Conservation (phyloP, 345 rosid species). For the Eutrema japonicum region DNA sequence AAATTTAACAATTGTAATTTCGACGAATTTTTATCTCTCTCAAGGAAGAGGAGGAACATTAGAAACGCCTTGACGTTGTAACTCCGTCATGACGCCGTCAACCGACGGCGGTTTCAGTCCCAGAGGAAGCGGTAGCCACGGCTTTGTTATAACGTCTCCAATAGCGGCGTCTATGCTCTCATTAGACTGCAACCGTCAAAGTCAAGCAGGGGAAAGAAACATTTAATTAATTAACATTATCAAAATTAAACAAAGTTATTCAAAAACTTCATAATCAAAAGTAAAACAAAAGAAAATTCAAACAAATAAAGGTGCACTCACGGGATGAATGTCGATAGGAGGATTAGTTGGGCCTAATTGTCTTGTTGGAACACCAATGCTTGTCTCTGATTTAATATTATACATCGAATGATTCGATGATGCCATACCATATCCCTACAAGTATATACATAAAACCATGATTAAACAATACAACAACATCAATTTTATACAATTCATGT, state of each 20-base stretch:
- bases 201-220: neutral
- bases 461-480: neutral
- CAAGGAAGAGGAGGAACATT: constrained; percentile 58
- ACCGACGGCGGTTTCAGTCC: constrained; percentile 76
- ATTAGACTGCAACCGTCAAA: constrained; percentile 53
- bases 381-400: constrained; percentile 35
- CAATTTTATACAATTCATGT: neutral
- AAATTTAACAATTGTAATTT: constrained; percentile 21
- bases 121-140: constrained; percentile 85
- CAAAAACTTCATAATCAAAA: neutral
- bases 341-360: constrained; percentile 53
- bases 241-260: neutral
- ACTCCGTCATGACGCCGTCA: constrained; percentile 67
- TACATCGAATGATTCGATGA: constrained; percentile 36
- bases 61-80: constrained; percentile 74
- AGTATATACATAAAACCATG: neutral
- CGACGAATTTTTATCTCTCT: constrained; percentile 34
- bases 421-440: constrained; percentile 43
- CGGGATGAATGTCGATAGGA: constrained; percentile 69
- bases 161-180: constrained; percentile 78
- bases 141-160: constrained; percentile 75
- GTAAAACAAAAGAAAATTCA: neutral
- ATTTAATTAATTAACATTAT: neutral
- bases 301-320: constrained; percentile 47
- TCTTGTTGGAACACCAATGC: constrained; percentile 49